Evolutionary conservation across 2,329 filamentous ascomycete species (phyloP).

Genomic region (Cercospora citrullina): DNA sequence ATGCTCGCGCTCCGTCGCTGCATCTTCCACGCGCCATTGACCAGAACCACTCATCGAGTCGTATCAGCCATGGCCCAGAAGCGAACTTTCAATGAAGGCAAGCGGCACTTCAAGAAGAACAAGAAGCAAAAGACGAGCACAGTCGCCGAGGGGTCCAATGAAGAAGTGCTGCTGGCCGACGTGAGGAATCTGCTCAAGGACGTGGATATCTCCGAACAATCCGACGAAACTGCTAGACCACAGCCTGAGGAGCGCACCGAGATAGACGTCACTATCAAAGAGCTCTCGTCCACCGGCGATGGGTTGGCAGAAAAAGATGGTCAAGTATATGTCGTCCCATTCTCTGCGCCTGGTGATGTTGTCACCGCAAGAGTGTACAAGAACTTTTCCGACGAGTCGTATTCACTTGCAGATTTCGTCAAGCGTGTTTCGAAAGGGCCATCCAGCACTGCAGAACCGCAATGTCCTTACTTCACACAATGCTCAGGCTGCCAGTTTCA

Average conservation of each 20-base stretch:
- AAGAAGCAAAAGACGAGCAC: slow-evolving; percentile 51
- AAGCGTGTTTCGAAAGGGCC: slow-evolving; percentile 72
- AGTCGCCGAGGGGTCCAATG: slow-evolving; percentile 49
- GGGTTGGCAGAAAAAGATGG: slow-evolving; percentile 73
- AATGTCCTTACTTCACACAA: slow-evolving; percentile 80
- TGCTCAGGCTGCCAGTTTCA: slow-evolving; percentile 97
- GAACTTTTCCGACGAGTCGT: slow-evolving; percentile 64
- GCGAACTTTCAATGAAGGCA: slow-evolving; percentile 41
- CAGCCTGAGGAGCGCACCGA: slow-evolving; percentile 67
- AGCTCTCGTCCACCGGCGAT: slow-evolving; percentile 88
- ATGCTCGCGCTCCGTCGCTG: slow-evolving; percentile 19
- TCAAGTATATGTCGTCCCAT: slow-evolving; percentile 83
- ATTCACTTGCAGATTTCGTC: slow-evolving; percentile 80
- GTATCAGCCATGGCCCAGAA: slow-evolving; percentile 37
- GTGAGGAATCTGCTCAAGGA: slow-evolving; percentile 46
- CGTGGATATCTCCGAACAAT: slow-evolving; percentile 25
- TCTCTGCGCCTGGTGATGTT: slow-evolving; percentile 80
- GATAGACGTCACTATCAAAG: slow-evolving; percentile 76
- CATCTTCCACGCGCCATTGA: background rate
- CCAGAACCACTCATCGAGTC: background rate
- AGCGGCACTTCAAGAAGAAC: slow-evolving; percentile 45
- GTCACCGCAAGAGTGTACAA: slow-evolving; percentile 76
- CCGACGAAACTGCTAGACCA: slow-evolving; percentile 8
- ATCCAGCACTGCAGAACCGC: slow-evolving; percentile 71
- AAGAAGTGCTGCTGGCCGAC: slow-evolving; percentile 51